Evolutionary conservation across 1,284 basidiomycete genomes (phyloP), one percentile per base, ranked within the genome.

Genomic region (Dichomitus squalens): DNA sequence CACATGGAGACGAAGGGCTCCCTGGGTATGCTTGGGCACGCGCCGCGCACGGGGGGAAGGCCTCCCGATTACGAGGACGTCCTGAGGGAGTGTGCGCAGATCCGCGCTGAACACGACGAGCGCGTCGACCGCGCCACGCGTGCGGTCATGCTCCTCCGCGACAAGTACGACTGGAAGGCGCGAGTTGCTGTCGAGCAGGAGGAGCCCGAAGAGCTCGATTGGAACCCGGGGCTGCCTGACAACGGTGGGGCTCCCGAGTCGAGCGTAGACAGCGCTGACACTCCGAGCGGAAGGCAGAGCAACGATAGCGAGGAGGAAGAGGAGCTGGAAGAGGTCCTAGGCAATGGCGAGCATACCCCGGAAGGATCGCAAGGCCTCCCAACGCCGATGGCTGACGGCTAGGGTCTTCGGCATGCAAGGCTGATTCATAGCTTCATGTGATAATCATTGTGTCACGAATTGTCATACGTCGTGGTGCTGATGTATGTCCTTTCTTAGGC

Each of bases 161-260:
- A 92, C 53, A 87, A 83, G 70, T 92, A 86, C 68, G 88, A 92
- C 50, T 90, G 88, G 87, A 86, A 85, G 66, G 81, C 84, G 58
- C 78, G 90, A 31, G 86, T 91, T 16, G 82, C 80, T 58, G 87
- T 90, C 23, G 85, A 87, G 64, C 82, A 84, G 38, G 86, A 86
- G 60, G 89, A 91, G 67, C 87, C 87, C 3, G 88, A 91, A 64
- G 88, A 90, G 59, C 72, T 88, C 43, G 83, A 83, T 33, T 88
- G 84, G 82, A 84, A 87, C 59, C 82, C 85, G 4, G 73, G 81
- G 29, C 29, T 75, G 7, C 74, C 54, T 7, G 47, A 40, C 1
- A 52, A 25, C 11, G 46, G 11, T 18, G 31, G 29, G 12, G 55
- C 43, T 9, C 47, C 35, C 9, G 58, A 41, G 21, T 54, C 54